Evolutionary conservation across 2,329 filamentous ascomycete species (phyloP), one percentile per base, ranked within the genome.

Genomic region (Arthrinium phaeospermum): DNA sequence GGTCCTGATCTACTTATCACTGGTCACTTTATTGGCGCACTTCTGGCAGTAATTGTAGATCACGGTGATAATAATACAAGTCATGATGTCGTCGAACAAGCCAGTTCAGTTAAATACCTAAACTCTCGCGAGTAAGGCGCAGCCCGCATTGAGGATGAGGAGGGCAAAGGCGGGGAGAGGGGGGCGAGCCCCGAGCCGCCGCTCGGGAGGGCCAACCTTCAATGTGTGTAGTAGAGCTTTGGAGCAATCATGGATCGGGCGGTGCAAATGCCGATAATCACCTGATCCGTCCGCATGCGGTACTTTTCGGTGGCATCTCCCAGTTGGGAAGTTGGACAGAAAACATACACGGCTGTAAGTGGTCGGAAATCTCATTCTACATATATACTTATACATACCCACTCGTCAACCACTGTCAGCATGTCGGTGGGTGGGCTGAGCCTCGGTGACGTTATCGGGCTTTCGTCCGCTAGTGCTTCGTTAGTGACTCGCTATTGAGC

Each of bases 41-140:
- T 12, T 12, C 19, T 34, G 30, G 57, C 6, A 19, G 6, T n/a
- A 10, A 10, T 13, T 10, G 30, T 24, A 64, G 57, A 41, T n/a
- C n/a, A 41, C 24, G 34, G 27, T 30, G 27, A 7, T 19, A 51
- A 41, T 51, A 14, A 27, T 4, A 37, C 19, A n/a, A 64, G 57
- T 64, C 57, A 64, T 64, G 57, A 64, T 64, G 57, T 64, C 57
- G 57, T 41, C 1, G 57, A 41, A 41, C 57, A 24, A 7, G 34
- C 8, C 4, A n/a, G 57, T 12, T n/a, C 19, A n/a, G 22, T 24
- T 64, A 64, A 41, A 41, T 41, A 64, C 19, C 53, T n/a, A 24
- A 64, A 64, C 57, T 64, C 34, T 64, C 30, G 34, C 22, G 57
- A 64, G 30, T 64, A 64, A 64, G 34, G 19, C 57, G 34, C 57